phyloP scores from a whole-genome alignment of 2,329 filamentous ascomycete genomes.

The Pseudocercospora vitis region DNA sequence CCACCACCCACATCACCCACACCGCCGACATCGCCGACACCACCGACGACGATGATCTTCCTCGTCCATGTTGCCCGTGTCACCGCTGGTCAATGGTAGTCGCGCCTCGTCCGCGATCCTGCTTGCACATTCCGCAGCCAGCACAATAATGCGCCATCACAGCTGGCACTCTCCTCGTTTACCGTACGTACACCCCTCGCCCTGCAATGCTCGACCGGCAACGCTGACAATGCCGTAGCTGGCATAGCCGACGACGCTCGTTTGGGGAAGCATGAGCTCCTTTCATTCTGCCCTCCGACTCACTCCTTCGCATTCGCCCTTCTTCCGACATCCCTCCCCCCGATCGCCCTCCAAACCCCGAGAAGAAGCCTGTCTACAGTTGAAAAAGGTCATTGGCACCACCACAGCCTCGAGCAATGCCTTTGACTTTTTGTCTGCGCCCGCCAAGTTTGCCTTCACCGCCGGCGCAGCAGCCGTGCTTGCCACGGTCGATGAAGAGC shows the following conservation, averaged over 20 bases:
- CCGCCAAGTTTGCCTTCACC: conserved; percentile 76
- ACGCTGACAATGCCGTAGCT: conserved; percentile 11
- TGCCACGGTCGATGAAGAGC: conserved; percentile 70
- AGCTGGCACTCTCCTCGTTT: conserved; percentile 22
- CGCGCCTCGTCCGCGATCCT: neutral
- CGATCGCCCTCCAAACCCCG: conserved; percentile 61
- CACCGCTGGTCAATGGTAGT: too few species aligned
- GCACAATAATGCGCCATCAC: conserved; percentile 2
- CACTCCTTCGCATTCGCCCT: conserved; percentile 75
- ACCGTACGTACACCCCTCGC: too few species aligned
- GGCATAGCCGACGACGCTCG: conserved; percentile 25
- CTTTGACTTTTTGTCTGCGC: conserved; percentile 76
- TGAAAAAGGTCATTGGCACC: conserved; percentile 86
- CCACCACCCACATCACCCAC: too few species aligned
- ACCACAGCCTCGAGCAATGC: conserved; percentile 81
- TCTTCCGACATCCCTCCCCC: conserved; percentile 57
- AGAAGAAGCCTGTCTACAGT: conserved; percentile 58
- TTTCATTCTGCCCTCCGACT: conserved; percentile 39
- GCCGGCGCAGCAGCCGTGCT: conserved; percentile 93
- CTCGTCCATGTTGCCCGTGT: too few species aligned
- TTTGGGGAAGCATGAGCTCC: conserved; percentile 23
- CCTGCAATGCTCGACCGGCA: neutral
- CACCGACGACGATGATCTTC: too few species aligned
- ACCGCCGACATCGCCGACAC: too few species aligned
- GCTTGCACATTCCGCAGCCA: neutral